Evolutionary conservation across 148 eudicot species (phyloP).

Genomic region (Camellia lanceoleosa): DNA sequence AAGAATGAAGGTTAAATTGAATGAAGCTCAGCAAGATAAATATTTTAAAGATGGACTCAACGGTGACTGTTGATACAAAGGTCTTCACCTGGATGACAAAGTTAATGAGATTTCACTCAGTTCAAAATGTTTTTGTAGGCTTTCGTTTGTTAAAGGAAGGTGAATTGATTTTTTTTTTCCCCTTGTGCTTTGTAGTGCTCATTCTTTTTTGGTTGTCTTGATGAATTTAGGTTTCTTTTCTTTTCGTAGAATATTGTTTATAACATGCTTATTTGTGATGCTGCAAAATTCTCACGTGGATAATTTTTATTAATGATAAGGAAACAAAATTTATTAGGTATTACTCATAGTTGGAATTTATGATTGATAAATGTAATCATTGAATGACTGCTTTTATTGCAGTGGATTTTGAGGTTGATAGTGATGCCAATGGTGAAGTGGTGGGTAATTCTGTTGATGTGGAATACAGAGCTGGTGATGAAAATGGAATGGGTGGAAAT

Average conservation of each 20-base stretch:
- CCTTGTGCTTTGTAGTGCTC: too few species aligned
- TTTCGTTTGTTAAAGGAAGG: too few species aligned
- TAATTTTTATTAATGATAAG: neutral
- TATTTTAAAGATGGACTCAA: neutral
- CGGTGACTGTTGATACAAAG: neutral
- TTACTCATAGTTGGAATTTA: too few species aligned
- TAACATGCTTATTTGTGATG: neutral
- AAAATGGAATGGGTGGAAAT: slow-evolving; percentile 65
- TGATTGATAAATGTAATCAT: neutral
- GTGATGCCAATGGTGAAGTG: slow-evolving; percentile 66
- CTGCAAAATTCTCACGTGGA: too few species aligned
- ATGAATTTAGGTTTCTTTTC: too few species aligned
- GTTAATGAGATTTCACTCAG: neutral
- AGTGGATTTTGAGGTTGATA: slow-evolving; percentile 80
- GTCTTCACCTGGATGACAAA: neutral
- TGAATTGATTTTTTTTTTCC: too few species aligned
- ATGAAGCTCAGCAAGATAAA: neutral
- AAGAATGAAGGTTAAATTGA: neutral
- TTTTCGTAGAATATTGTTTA: too few species aligned
- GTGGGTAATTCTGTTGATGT: slow-evolving; percentile 57
- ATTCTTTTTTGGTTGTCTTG: too few species aligned
- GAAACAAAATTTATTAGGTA: neutral
- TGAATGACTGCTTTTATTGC: slow-evolving; percentile 23
- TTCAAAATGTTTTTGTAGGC: neutral
- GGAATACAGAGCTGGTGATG: slow-evolving; percentile 53